These are phyloP conservation scores for Curvularia eragrostidis DNA, from an alignment of 2,329 filamentous ascomycete species.

Conservation along the genomic window DNA sequence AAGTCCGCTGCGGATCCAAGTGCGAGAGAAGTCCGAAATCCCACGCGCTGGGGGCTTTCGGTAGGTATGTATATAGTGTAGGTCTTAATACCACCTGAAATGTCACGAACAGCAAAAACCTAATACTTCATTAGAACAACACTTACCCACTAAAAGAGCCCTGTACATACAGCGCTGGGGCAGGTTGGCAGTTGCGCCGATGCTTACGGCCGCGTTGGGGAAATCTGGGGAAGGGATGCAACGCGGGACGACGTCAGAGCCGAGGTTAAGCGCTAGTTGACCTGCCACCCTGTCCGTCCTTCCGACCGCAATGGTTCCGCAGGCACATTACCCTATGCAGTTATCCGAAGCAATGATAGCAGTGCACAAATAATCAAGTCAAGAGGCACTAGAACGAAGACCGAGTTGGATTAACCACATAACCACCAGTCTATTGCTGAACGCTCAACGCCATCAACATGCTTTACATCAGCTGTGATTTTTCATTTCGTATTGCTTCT, in stretches of 20 bases:
- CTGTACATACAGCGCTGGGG: background rate
- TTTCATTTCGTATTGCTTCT: slow-evolving; percentile 50
- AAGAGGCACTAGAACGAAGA: slow-evolving; percentile 9
- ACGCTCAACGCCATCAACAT: slow-evolving; percentile 45
- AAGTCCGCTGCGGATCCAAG: slow-evolving; percentile 12
- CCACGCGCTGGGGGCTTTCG: background rate
- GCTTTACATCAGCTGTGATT: slow-evolving; percentile 47
- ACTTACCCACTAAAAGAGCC: background rate
- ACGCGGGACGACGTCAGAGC: slow-evolving; percentile 30
- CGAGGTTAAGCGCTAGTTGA: slow-evolving; percentile 39
- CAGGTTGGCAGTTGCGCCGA: slow-evolving; percentile 5
- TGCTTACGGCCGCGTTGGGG: slow-evolving; percentile 9
- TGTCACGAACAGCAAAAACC: background rate
- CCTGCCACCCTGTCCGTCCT: slow-evolving; percentile 13
- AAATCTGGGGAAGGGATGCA: slow-evolving; percentile 31
- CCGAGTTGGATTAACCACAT: slow-evolving; percentile 34
- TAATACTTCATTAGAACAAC: background rate
- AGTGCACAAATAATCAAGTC: background rate
- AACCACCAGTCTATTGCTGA: slow-evolving; percentile 21
- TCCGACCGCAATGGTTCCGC: slow-evolving; percentile 13
- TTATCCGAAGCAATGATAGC: background rate
- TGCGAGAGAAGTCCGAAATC: slow-evolving; percentile 10
- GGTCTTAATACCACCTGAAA: background rate
- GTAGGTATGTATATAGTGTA: background rate
- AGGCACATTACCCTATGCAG: background rate